Evolutionary conservation across 768 basidiomycete genomes (phyloP).

Genomic region (Leucosporidium scottii): DNA sequence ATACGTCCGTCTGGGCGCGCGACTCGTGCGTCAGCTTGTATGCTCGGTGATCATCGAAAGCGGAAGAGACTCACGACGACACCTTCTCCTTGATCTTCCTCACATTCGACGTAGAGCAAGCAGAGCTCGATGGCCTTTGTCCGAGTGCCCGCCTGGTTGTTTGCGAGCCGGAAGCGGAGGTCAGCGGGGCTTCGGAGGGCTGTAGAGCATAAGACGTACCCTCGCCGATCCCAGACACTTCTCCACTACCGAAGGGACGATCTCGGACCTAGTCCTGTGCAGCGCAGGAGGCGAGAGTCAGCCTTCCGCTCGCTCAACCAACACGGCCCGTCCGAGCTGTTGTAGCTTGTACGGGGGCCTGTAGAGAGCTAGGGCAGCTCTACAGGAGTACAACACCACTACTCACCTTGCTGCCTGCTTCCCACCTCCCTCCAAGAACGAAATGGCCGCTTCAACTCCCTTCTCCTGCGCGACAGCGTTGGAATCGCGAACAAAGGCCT

Average conservation of each 20-base stretch:
- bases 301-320: background rate
- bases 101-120: constrained; percentile 85
- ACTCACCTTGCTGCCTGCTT: constrained; percentile 63
- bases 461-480: constrained; percentile 99
- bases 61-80: constrained; percentile 65
- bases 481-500: constrained; percentile 63
- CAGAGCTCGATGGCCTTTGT: constrained; percentile 75
- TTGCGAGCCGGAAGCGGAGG: background rate
- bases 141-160: constrained; percentile 71
- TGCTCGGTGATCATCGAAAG: no score
- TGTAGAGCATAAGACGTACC: background rate
- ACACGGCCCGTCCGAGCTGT: background rate
- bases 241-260: constrained; percentile 88
- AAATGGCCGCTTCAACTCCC: constrained; percentile 78
- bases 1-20: constrained; percentile 57
- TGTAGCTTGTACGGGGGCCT: background rate
- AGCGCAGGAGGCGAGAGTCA: no score
- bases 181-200: background rate
- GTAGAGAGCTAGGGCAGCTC: background rate
- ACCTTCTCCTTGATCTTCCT: constrained; percentile 69
- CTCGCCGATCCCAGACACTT: constrained; percentile 78
- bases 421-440: constrained; percentile 83
- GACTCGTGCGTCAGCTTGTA: background rate
- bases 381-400: no score
- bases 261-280: constrained; percentile 58